These are phyloP conservation scores for Terana coerulea DNA, from an alignment of 768 basidiomycete genomes.

Conservation along the genomic window DNA sequence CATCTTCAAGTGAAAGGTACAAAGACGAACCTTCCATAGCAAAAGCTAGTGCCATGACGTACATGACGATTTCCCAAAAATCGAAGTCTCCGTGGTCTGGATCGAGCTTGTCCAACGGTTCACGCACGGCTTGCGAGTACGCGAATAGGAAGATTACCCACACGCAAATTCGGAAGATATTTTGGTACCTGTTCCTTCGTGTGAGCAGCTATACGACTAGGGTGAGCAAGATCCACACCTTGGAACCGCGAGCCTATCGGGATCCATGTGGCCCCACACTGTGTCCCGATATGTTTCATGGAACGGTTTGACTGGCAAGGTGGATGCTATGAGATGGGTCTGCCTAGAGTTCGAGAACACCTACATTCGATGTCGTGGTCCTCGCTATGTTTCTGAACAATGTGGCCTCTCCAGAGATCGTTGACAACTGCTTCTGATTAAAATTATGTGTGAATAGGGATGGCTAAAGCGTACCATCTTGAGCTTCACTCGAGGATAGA, in stretches of 20 bases:
- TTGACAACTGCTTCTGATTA: slow-evolving; percentile 80
- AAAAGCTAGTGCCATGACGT: slow-evolving; percentile 75
- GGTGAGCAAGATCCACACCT: slow-evolving; percentile 35
- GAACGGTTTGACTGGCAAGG: slow-evolving; percentile 61
- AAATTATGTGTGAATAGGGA: too few relatives aligned
- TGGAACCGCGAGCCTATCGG: slow-evolving; percentile 77
- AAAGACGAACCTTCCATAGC: slow-evolving; percentile 84
- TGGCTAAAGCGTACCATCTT: slow-evolving; percentile 52
- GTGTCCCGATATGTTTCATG: slow-evolving; percentile 45
- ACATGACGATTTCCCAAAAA: slow-evolving; percentile 76
- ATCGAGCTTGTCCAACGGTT: slow-evolving; percentile 71
- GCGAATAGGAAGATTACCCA: slow-evolving; percentile 77
- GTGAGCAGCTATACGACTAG: background rate
- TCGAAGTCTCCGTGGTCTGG: slow-evolving; percentile 56
- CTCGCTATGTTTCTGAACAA: slow-evolving; percentile 75
- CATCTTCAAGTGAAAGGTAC: slow-evolving; percentile 5
- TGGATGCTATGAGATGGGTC: background rate
- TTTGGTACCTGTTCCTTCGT: slow-evolving; percentile 63
- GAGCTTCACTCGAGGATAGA: slow-evolving; percentile 80
- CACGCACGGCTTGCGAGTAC: slow-evolving; percentile 86
- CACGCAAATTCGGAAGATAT: slow-evolving; percentile 69
- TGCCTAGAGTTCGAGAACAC: slow-evolving; percentile 13
- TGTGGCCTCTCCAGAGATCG: slow-evolving; percentile 77
- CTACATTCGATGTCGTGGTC: slow-evolving; percentile 76
- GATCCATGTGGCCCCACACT: slow-evolving; percentile 73